phyloP scores from a whole-genome alignment of 306 rosid genomes.

The Medicago truncatula region DNA sequence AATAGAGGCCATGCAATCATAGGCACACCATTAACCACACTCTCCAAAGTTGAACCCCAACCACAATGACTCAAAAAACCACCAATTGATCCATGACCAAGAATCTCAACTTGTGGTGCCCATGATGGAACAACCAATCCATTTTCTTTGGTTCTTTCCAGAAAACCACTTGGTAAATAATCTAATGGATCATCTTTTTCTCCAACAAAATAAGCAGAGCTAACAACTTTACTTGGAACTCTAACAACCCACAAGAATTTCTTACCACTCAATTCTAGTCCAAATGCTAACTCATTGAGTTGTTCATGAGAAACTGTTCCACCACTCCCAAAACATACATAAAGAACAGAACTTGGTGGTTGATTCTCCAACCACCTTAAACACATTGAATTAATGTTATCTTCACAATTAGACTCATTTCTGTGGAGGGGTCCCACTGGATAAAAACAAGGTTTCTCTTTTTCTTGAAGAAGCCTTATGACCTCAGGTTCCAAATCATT shows the following conservation, averaged over 20 bases:
- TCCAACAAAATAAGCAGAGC: conserved; percentile 32
- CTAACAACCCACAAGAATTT: conserved; percentile 50
- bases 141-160: conserved; percentile 33
- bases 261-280: conserved; percentile 48
- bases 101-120: conserved; percentile 45
- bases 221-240: conserved; percentile 6
- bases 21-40: conserved; percentile 35
- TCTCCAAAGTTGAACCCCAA: conserved; percentile 44
- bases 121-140: conserved; percentile 44
- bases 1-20: conserved; percentile 45
- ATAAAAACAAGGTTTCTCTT: conserved; percentile 10
- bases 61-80: conserved; percentile 50
- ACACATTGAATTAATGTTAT: neutral
- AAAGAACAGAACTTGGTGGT: conserved; percentile 38
- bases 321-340: conserved; percentile 52
- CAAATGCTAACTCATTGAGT: conserved; percentile 44
- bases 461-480: conserved; percentile 19
- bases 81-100: conserved; percentile 36
- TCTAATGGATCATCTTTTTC: conserved; percentile 27
- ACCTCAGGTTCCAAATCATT: conserved; percentile 13
- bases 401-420: conserved; percentile 9
- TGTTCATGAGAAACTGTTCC: conserved; percentile 46
- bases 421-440: conserved; percentile 47
- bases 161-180: conserved; percentile 36
- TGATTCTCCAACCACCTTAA: conserved; percentile 45